These are phyloP conservation scores for Xerocomus brunneocitrinus DNA, from an alignment of 768 basidiomycete genomes.

Conservation along the genomic window DNA sequence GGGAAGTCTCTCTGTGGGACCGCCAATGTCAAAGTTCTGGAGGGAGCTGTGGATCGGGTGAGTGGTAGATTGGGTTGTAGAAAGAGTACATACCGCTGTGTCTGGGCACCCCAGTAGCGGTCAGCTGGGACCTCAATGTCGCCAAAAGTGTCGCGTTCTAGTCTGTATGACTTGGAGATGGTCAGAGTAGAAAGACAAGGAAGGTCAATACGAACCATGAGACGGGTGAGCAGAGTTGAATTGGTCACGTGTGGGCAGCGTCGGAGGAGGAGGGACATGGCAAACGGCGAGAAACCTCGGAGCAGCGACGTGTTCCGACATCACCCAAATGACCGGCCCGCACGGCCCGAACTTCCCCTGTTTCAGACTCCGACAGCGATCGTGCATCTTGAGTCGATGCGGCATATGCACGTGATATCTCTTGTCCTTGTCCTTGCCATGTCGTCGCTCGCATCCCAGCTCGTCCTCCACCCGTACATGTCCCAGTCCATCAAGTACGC, in stretches of 20 bases:
- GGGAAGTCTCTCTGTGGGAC: slow-evolving; percentile 88
- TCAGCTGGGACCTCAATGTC: slow-evolving; percentile 84
- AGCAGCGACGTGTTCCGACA: slow-evolving; percentile 6
- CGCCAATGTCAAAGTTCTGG: slow-evolving; percentile 98
- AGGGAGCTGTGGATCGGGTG: slow-evolving; percentile 55
- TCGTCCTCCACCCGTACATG: slow-evolving; percentile 81
- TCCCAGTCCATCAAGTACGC: slow-evolving; percentile 73
- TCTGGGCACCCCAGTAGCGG: slow-evolving; percentile 98
- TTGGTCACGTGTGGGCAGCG: slow-evolving; percentile 16
- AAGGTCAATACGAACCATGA: slow-evolving; percentile 32
- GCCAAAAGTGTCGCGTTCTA: slow-evolving; percentile 93
- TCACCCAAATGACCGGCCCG: background rate
- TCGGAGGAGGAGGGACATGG: slow-evolving; percentile 18
- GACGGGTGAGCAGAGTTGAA: background rate
- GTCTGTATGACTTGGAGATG: slow-evolving; percentile 53
- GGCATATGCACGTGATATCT: slow-evolving; percentile 26
- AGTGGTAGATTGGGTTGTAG: background rate
- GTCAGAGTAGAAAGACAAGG: background rate
- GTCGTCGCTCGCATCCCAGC: slow-evolving; percentile 55
- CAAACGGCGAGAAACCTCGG: background rate
- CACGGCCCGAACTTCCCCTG: background rate
- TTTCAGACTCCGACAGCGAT: background rate
- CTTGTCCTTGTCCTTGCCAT: slow-evolving; percentile 9
- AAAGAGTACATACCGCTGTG: slow-evolving; percentile 63
- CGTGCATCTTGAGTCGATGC: slow-evolving; percentile 2